These are phyloP conservation scores for Pythium sp. DNA, from an alignment of 352 stramenopile species.

Conservation along the genomic window DNA sequence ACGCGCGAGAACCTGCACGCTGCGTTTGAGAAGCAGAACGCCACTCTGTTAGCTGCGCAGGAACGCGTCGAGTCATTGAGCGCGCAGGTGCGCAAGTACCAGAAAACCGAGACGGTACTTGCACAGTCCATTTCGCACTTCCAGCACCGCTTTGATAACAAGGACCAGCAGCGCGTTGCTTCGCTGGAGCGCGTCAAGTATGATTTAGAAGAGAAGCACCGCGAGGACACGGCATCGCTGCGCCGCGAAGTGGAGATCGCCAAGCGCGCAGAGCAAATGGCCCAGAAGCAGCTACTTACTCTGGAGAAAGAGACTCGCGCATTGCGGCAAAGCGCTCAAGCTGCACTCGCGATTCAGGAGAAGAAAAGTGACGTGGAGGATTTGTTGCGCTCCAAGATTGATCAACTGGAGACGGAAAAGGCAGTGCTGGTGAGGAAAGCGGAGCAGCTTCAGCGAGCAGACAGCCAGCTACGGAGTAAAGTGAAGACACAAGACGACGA, in stretches of 20 bases:
- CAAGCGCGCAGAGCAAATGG: conserved; percentile 27
- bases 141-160: conserved; percentile 55
- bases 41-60: conserved; percentile 34
- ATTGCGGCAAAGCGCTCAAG: conserved; percentile 28
- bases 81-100: conserved; percentile 53
- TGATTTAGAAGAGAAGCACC: conserved; percentile 39
- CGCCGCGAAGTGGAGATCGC: conserved; percentile 31
- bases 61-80: conserved; percentile 42
- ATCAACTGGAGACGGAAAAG: conserved; percentile 64
- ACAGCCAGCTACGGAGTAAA: conserved; percentile 52
- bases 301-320: conserved; percentile 27
- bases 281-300: conserved; percentile 29
- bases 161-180: conserved; percentile 55
- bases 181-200: conserved; percentile 37
- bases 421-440: conserved; percentile 57
- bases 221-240: conserved; percentile 25
- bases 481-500: conserved; percentile 43
- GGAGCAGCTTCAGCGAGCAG: conserved; percentile 58
- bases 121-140: conserved; percentile 67
- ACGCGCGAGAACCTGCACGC: conserved; percentile 34
- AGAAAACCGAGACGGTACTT: conserved; percentile 76
- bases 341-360: conserved; percentile 22
- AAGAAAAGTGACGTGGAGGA: conserved; percentile 25
- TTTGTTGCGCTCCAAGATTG: conserved; percentile 31
- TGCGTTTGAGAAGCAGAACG: conserved; percentile 42